A percentile compares a stretch with the other conserved stretches of the same genome.
phyloP scores from a whole-genome alignment of 257 asterid genomes.

The Fraxinus quadrangulata region DNA sequence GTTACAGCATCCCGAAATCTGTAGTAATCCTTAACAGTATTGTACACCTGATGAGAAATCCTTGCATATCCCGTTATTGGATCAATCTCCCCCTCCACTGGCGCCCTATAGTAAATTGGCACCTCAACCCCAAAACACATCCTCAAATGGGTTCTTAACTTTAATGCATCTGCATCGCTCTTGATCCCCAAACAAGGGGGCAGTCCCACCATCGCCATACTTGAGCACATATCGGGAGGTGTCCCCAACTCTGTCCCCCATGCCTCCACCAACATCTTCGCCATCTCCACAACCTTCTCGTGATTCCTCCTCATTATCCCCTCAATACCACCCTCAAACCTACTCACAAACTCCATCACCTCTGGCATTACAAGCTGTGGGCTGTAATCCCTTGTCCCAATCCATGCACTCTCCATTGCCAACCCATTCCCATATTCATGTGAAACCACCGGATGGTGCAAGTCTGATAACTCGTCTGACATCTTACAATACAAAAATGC shows the following conservation, averaged over 20 bases:
- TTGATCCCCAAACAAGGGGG: conserved; percentile 65
- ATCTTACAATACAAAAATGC: conserved; percentile 72
- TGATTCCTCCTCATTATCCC: conserved; percentile 77
- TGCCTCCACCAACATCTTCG: conserved; percentile 48
- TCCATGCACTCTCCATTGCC: conserved; percentile 73
- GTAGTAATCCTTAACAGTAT: conserved; percentile 62
- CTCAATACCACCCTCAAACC: conserved; percentile 78
- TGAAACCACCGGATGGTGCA: conserved; percentile 82
- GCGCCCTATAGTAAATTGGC: conserved; percentile 65
- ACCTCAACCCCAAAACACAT: conserved; percentile 64
- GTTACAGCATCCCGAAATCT: conserved; percentile 74
- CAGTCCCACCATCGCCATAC: conserved; percentile 92
- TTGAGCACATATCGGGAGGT: conserved; percentile 73
- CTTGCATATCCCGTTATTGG: conserved; percentile 76
- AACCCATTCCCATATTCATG: conserved; percentile 80
- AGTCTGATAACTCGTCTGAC: conserved; percentile 44
- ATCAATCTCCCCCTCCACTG: conserved; percentile 52
- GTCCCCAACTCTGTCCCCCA: conserved; percentile 83
- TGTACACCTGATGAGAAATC: conserved; percentile 91
- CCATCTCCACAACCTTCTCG: conserved; percentile 60
- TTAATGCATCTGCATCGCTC: conserved; percentile 55
- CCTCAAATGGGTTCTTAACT: conserved; percentile 71
- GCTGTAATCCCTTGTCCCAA: conserved; percentile 84
- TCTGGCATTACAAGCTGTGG: conserved; percentile 75
- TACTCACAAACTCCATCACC: conserved; percentile 59